Evolutionary conservation across 768 basidiomycete genomes (phyloP).

Genomic region (Xanthoconium stramineum): DNA sequence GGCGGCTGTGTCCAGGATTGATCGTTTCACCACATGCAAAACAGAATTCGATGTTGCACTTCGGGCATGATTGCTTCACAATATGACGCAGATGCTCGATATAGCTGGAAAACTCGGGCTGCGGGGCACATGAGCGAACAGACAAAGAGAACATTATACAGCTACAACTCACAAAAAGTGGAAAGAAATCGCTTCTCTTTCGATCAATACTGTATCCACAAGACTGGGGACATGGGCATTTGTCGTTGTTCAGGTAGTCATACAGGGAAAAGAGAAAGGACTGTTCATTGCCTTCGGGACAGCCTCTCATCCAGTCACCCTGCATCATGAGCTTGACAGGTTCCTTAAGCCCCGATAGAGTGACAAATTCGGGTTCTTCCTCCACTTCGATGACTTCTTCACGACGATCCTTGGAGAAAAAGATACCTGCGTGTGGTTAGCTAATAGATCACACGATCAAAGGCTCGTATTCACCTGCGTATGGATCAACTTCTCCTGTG

Average conservation of each 20-base stretch:
- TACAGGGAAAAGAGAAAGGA: constrained; percentile 84
- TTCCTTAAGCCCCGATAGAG: constrained; percentile 43
- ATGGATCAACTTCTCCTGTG: constrained; percentile 75
- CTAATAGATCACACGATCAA: neutral
- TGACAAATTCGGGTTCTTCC: constrained; percentile 60
- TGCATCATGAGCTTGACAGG: constrained; percentile 71
- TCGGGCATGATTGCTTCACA: constrained; percentile 59
- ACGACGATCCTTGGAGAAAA: constrained; percentile 91
- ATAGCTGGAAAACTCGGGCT: constrained; percentile 76
- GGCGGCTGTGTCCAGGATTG: constrained; percentile 42
- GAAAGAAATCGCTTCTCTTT: constrained; percentile 77
- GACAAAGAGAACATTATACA: neutral
- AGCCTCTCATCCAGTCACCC: constrained; percentile 97
- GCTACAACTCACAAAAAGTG: constrained; percentile 64
- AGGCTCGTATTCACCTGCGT: constrained; percentile 58
- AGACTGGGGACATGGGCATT: constrained; percentile 67
- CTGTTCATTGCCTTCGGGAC: constrained; percentile 91
- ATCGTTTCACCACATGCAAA: constrained; percentile 73
- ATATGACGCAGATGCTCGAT: constrained; percentile 57
- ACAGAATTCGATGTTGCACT: constrained; percentile 62
- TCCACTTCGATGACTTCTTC: constrained; percentile 93
- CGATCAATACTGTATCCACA: constrained; percentile 65
- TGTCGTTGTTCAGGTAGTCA: constrained; percentile 61
- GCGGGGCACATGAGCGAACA: constrained; percentile 12
- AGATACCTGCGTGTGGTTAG: constrained; percentile 57